Evolutionary conservation across 352 stramenopile genomes (phyloP).

Genomic region (Phytophthora citrophthora): DNA sequence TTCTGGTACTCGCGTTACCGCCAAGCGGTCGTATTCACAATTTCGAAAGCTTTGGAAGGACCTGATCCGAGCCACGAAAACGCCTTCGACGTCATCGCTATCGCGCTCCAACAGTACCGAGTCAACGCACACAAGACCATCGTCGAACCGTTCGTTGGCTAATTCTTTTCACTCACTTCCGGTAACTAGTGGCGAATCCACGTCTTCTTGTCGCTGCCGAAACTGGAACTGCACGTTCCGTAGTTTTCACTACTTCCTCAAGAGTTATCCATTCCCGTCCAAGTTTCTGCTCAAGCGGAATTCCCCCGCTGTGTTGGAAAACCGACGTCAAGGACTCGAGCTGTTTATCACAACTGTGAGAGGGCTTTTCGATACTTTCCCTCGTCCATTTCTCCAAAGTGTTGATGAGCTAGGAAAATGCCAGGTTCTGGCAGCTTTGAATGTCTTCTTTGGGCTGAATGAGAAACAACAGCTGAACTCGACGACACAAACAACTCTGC

Average conservation of each 20-base stretch:
- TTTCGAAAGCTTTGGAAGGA: conserved; percentile 68
- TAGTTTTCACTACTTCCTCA: conserved; percentile 52
- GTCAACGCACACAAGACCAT: not conserved
- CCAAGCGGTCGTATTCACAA: conserved; percentile 62
- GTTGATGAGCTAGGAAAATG: conserved; percentile 50
- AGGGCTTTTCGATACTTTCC: conserved; percentile 60
- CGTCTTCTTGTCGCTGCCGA: conserved; percentile 48
- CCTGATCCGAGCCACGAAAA: conserved; percentile 51
- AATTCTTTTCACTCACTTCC: conserved; percentile 22
- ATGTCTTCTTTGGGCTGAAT: conserved; percentile 52
- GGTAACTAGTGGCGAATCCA: conserved; percentile 2
- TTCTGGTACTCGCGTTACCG: conserved; percentile 25
- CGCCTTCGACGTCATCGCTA: conserved; percentile 28
- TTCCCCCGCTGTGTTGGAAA: conserved; percentile 41
- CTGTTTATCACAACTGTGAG: conserved; percentile 52
- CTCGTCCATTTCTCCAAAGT: conserved; percentile 50
- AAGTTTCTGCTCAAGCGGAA: conserved; percentile 58
- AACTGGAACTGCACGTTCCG: conserved; percentile 58
- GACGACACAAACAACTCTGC: conserved; percentile 9
- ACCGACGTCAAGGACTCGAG: conserved; percentile 53
- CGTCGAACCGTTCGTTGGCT: conserved; percentile 14
- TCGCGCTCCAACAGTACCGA: conserved; percentile 17
- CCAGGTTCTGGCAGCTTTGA: conserved; percentile 47
- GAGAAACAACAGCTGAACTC: conserved; percentile 34
- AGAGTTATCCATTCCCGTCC: conserved; percentile 60